Base-by-base conservation (phyloP, 176 grass and related monocot genomes). In the Aegilops sharonensis region DNA sequence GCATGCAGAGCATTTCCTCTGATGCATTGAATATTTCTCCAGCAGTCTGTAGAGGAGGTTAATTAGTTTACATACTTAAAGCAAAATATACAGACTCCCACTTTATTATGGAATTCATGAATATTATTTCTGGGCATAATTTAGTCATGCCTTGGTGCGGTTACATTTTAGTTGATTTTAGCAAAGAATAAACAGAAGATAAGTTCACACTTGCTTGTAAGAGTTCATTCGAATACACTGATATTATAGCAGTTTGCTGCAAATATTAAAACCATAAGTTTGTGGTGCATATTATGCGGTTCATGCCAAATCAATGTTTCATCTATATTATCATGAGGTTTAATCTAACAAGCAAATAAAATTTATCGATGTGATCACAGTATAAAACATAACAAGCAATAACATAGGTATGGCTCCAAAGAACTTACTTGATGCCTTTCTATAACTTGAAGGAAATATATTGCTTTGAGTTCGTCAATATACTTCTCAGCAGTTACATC, bases 401-500 rank as follows among this genome's bases (percentile, higher is more conserved):
- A 78, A 42, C 8, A 40, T 23, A 85, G 6, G 23, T 71, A 73
- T 21, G 14, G 57, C 79, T 52, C 47, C 9, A 35, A 85, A 80
- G 3, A 80, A 59, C 68, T 80, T 85, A 78, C 87, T 47, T 74
- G 73, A 74, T 62, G n/a, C 43, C 42, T 54, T 60, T 85, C 56
- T 32, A 39, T 34, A 88, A 65, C 77, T 67, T 75, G 77, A 89
- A 89, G 77, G 77, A 89, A 85, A 89, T 80, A 75, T 57, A 89
- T 75, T 60, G 78, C 43, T 80, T 85, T 85, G 75, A 89, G 82
- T 85, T 89, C 87, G 74, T 89, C 82, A 80, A 89, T 85, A 71
- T 89, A 85, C 63, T 89, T 89, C 77, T 89, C 82, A 68, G 87
- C 87, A 60, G 82, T 75, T 40, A 85, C 82, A 89, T 89, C 82